Evolutionary conservation across 305 asterid species (phyloP), one percentile per base, ranked within the genome.

Genomic region (Stenogyne calaminthoides): DNA sequence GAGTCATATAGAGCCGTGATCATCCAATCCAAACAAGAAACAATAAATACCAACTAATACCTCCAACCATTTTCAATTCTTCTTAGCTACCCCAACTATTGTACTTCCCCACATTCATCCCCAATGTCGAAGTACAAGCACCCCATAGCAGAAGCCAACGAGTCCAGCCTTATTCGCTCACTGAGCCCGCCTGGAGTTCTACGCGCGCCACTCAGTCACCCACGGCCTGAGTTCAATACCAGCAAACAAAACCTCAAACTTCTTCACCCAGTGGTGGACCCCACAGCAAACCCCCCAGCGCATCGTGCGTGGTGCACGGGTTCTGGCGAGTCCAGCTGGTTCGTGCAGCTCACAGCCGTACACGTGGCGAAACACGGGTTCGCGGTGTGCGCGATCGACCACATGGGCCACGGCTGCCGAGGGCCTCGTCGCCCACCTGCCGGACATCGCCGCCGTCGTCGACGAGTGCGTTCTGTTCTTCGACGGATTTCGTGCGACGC

Each of bases 281-380:
- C 98, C 98, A 0, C 87, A 71, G 0, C 81, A 76, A 0, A 1
- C 84, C 44, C 90, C 93, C 1, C 20, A 61, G 3, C 96, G 92
- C 69, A 78, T 86, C 49, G 62, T 93, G 98, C 79, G 90, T 84
- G 60, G 82, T 88, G 49, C 98, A 93, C 80, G 98, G 98, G 51
- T 93, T n/a, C 98, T 79, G 98, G 98, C 55, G 98, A 93, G 78
- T 83, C 92, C 63, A 91, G 90, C 84, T 91, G 97, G 98, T 87
- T 93, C 82, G 86, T 89, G 61, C 96, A 86, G 81, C 95, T 91
- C 84, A 93, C 98, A 56, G 81, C 98, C 78, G 92, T 91, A 2
- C 92, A 88, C 83, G 42, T 93, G 12, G 93, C 97, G 14, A 88
- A 91, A 52, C 90, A 86, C 62, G 97, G 97, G 1, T 93, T 93